Evolutionary conservation across 441 rosid genomes (phyloP), one percentile per base, ranked within the genome.

Genomic region (Syzygium syzygioides): DNA sequence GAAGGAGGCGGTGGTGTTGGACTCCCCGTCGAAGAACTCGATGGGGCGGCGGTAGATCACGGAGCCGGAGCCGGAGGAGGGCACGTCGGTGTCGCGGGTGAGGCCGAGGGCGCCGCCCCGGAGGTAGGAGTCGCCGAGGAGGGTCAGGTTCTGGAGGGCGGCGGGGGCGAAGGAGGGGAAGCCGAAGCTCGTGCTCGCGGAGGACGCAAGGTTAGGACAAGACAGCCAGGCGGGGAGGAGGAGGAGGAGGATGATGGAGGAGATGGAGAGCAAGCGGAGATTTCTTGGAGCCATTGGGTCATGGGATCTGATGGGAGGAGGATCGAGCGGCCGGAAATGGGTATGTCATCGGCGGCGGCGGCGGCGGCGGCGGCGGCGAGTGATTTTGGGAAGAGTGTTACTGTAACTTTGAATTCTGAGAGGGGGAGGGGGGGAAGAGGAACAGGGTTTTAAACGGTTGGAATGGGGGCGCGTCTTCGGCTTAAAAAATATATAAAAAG

Each of bases 71-170:
- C 98, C 95, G 12, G 99, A 94, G 89, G 96, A 94, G 20, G 99
- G 99, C 59, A 98, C 98, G 1, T 93, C 92, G 7, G 93, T 93
- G 91, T 96, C 99, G 14, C 96, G 89, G 2, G 99, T 97, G 91
- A 98, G 99, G 62, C 99, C 98, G 9, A 96, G 87, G 25, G 91
- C 94, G 79, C 99, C 99, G 87, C 94, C 89, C 30, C 94, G 91
- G 90, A 98, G 97, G 87, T 96, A 96, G 86, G 99, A 94, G 87
- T 97, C 98, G 26, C 98, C 99, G 41, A 97, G 98, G 89, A 98
- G 99, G 26, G 99, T 96, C 89, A 98, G 94, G 92, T 96, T 96
- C 14, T 95, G 93, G 90, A 96, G 93, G 62, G 90, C 60, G 79
- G 71, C 54, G 86, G 86, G 80, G 41, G 91, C 90, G 92, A 98